phyloP scores from a whole-genome alignment of 441 rosid species.

The Codiaeum variegatum region DNA sequence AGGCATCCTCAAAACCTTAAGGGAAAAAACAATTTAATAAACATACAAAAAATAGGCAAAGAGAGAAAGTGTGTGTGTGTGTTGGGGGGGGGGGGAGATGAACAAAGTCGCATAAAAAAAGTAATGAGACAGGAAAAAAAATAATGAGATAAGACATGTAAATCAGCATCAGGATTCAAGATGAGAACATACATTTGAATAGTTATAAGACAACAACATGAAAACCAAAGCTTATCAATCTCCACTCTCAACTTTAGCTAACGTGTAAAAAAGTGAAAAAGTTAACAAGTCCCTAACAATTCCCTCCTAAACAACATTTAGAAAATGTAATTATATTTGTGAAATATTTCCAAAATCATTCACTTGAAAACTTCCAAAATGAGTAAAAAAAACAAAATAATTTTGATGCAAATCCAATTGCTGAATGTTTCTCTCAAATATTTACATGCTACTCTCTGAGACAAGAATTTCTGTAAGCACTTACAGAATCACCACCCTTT shows the following conservation, averaged over 20 bases:
- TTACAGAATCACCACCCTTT: slow-evolving; percentile 83
- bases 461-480: slow-evolving; percentile 19
- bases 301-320: not conserved
- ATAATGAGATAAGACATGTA: not conserved
- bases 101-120: not conserved
- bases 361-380: not conserved
- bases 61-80: too few species aligned
- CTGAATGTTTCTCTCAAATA: not conserved
- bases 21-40: not conserved
- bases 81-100: too few species aligned
- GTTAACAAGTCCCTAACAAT: not conserved
- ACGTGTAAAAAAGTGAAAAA: not conserved
- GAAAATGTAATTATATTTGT: not conserved
- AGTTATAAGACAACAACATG: not conserved
- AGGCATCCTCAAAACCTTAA: too few species aligned
- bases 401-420: not conserved
- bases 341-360: not conserved
- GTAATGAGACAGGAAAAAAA: not conserved
- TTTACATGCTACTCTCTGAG: not conserved
- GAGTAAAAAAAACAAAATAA: not conserved
- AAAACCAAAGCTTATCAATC: not conserved
- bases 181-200: not conserved
- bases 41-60: not conserved
- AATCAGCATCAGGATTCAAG: not conserved
- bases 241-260: not conserved